These are phyloP conservation scores for Mycosarcoma maydis DNA, from an alignment of 1,284 basidiomycete species.

Conservation along the genomic window DNA sequence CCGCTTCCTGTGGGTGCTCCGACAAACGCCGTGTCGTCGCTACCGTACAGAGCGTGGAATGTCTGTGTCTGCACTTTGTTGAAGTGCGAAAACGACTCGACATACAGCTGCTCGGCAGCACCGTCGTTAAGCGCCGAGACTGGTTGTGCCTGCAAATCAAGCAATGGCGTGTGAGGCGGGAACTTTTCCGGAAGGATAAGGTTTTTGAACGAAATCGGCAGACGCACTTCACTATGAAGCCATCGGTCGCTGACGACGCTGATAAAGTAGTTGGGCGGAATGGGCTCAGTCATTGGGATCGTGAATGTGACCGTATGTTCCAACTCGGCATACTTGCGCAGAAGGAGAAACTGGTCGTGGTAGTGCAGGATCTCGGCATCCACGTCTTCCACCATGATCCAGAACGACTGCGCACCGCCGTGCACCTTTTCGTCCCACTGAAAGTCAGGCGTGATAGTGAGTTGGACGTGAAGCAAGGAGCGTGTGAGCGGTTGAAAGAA, in stretches of 20 bases:
- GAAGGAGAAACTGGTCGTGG: slow-evolving; percentile 90
- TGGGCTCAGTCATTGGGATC: slow-evolving; percentile 94
- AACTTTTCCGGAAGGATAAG: slow-evolving; percentile 97
- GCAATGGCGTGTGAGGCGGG: slow-evolving; percentile 87
- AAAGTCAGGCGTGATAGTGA: slow-evolving; percentile 87
- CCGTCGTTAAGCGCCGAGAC: slow-evolving; percentile 89
- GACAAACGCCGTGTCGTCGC: slow-evolving; percentile 94
- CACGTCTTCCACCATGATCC: slow-evolving; percentile 92
- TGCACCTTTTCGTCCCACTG: slow-evolving; percentile 96
- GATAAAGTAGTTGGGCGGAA: slow-evolving; percentile 98
- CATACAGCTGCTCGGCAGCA: slow-evolving; percentile 86
- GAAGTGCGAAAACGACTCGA: slow-evolving; percentile 77
- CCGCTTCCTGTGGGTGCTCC: slow-evolving; percentile 96
- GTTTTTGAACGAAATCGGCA: slow-evolving; percentile 97
- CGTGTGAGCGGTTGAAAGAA: slow-evolving; percentile 59
- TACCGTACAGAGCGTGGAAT: slow-evolving; percentile 95
- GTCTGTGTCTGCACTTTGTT: slow-evolving; percentile 99
- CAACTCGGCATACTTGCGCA: slow-evolving; percentile 84
- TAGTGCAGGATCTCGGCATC: slow-evolving; percentile 95
- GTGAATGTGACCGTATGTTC: slow-evolving; percentile 94
- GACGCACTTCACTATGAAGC: slow-evolving; percentile 91
- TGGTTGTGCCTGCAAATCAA: slow-evolving; percentile 91
- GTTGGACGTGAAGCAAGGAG: slow-evolving; percentile 62
- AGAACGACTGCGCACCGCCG: slow-evolving; percentile 84
- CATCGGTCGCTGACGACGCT: slow-evolving; percentile 93